These are phyloP conservation scores for Chaetothyriales sp. DNA, from an alignment of 2,329 filamentous ascomycete species.

Conservation along the genomic window DNA sequence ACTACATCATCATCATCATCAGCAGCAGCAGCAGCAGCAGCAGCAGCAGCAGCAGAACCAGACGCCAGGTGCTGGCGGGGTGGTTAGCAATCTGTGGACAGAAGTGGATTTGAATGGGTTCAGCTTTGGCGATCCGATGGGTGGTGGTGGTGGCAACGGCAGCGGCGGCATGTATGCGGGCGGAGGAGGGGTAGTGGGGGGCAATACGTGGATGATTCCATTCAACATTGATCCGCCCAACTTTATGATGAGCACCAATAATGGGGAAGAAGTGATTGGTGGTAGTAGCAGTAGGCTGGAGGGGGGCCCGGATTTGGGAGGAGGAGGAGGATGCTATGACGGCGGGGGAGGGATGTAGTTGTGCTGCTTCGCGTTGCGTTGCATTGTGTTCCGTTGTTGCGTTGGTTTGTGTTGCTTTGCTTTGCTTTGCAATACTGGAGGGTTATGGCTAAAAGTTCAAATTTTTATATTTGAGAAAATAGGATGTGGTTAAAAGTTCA, in stretches of 20 bases:
- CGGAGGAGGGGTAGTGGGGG: conserved; percentile 12
- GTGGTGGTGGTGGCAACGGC: not conserved
- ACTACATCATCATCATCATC: not conserved
- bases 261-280: conserved; percentile 10
- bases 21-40: not conserved
- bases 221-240: conserved; percentile 78
- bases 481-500: too few relatives aligned
- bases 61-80: conserved; percentile 17
- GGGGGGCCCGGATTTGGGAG: conserved; percentile 3
- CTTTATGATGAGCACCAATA: conserved; percentile 4
- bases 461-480: too few relatives aligned
- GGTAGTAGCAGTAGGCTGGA: conserved; percentile 10
- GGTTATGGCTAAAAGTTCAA: too few relatives aligned
- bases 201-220: conserved; percentile 72
- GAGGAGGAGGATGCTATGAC: too few relatives aligned
- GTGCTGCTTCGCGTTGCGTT: too few relatives aligned
- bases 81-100: conserved; percentile 12
- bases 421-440: too few relatives aligned
- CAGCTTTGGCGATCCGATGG: conserved; percentile 10
- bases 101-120: conserved; percentile 13
- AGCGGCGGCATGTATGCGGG: not conserved
- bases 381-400: too few relatives aligned
- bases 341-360: too few relatives aligned
- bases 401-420: too few relatives aligned
- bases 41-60: not conserved